Percentiles rank a stretch among this genome's conserved stretches.
Conservation (phyloP, 768 basidiomycete species). For the Lactarius evosmus region DNA sequence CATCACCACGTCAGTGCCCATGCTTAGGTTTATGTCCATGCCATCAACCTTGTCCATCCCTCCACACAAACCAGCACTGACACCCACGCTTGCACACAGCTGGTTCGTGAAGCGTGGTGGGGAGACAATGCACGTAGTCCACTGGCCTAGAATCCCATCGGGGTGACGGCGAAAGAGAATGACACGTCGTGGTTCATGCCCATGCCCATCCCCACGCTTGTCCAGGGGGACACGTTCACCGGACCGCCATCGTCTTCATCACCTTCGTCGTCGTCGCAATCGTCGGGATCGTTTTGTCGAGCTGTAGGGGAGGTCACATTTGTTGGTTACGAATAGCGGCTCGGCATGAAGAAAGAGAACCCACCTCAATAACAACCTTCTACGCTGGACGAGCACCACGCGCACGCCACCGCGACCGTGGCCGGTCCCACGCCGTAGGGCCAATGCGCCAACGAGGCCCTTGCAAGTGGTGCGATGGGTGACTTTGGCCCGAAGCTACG, state of each 20-base stretch:
- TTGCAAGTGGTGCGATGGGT: slow-evolving; percentile 69
- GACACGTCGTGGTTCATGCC: slow-evolving; percentile 26
- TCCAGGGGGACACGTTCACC: slow-evolving; percentile 30
- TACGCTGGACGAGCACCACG: slow-evolving; percentile 84
- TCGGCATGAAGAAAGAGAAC: slow-evolving; percentile 30
- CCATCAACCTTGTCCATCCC: neutral
- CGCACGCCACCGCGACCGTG: slow-evolving; percentile 51
- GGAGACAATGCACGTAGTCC: slow-evolving; percentile 1
- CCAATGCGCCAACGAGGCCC: slow-evolving; percentile 71
- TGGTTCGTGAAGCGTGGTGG: slow-evolving; percentile 32
- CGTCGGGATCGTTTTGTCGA: slow-evolving; percentile 79
- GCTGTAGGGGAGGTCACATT: slow-evolving; percentile 42
- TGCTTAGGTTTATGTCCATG: slow-evolving; percentile 1
- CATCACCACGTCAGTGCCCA: slow-evolving; percentile 18
- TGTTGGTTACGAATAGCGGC: neutral
- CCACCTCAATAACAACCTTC: slow-evolving; percentile 80
- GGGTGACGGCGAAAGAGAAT: slow-evolving; percentile 28
- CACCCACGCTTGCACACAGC: slow-evolving; percentile 35
- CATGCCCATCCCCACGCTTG: slow-evolving; percentile 38
- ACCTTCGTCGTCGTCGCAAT: slow-evolving; percentile 29
- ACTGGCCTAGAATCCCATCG: slow-evolving; percentile 35
- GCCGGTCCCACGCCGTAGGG: slow-evolving; percentile 62
- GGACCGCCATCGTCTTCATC: slow-evolving; percentile 33
- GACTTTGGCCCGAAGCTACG: slow-evolving; percentile 69
- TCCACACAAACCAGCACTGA: no score